Evolutionary conservation across 768 basidiomycete species (phyloP).

Genomic region (Leccinum variicolor): DNA sequence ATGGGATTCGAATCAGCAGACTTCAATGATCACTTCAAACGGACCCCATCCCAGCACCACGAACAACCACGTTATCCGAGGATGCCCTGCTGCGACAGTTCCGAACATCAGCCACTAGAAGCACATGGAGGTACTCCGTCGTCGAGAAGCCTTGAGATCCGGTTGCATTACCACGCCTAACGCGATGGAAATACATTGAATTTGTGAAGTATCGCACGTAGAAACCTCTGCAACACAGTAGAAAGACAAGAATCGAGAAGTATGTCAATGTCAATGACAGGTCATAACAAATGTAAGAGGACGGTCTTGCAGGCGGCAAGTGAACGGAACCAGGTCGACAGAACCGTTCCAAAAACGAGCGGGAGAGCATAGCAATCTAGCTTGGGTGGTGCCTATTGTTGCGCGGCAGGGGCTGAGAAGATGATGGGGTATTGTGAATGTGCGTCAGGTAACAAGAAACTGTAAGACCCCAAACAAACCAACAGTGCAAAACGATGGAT

Average conservation of each 20-base stretch:
- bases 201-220: constrained; percentile 7
- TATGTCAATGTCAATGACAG: constrained; percentile 21
- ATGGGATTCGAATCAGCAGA: neutral
- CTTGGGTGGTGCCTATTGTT: constrained; percentile 18
- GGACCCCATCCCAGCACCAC: neutral
- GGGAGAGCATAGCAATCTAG: constrained; percentile 26
- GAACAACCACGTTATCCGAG: neutral
- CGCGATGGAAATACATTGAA: constrained; percentile 20
- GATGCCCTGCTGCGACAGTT: neutral
- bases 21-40: neutral
- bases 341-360: constrained; percentile 21
- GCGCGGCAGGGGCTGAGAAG: constrained; percentile 13
- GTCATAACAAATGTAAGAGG: constrained; percentile 17
- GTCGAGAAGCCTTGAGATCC: neutral
- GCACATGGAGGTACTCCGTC: neutral
- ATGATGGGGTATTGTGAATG: constrained; percentile 22
- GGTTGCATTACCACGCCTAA: constrained; percentile 3
- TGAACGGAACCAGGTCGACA: constrained; percentile 10
- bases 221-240: constrained; percentile 8
- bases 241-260: constrained; percentile 9
- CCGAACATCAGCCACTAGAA: neutral
- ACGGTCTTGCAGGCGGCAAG: constrained; percentile 10
- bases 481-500: constrained; percentile 17
- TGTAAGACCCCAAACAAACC: constrained; percentile 13
- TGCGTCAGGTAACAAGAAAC: constrained; percentile 23